These are phyloP conservation scores for Pichia pseudocactophila DNA, from an alignment of 805 yeast species.

Conservation along the genomic window DNA sequence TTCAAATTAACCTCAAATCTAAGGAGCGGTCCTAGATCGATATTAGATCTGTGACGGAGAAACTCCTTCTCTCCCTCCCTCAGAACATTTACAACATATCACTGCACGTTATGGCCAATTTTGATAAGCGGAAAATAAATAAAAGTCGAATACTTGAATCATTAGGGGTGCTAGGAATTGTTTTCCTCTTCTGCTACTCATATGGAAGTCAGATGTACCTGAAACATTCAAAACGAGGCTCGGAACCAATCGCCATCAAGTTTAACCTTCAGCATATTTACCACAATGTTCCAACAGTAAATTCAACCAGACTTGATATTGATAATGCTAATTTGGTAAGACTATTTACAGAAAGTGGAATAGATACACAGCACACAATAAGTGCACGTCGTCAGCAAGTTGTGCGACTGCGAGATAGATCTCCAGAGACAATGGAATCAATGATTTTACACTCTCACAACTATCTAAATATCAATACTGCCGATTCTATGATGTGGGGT, in stretches of 20 bases:
- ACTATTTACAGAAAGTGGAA: neutral
- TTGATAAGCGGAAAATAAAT: neutral
- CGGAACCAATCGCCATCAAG: neutral
- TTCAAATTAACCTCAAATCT: too few species aligned
- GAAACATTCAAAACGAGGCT: neutral
- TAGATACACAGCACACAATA: constrained; percentile 12
- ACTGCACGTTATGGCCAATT: too few species aligned
- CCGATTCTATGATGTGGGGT: constrained; percentile 56
- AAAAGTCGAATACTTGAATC: neutral
- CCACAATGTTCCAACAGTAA: neutral
- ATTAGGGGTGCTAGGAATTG: neutral
- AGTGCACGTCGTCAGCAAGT: constrained; percentile 12
- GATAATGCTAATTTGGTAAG: neutral
- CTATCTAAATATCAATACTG: constrained; percentile 25
- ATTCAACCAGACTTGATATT: constrained; percentile 1
- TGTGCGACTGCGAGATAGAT: constrained; percentile 35
- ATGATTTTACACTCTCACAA: constrained; percentile 50
- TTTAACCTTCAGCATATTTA: constrained; percentile 7
- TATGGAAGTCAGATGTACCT: neutral
- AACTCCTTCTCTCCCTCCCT: too few species aligned
- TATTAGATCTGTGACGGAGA: too few species aligned
- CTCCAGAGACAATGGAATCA: constrained; percentile 58
- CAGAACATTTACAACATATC: too few species aligned
- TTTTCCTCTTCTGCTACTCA: neutral
- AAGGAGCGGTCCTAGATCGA: too few species aligned